Percentiles rank a stretch among this genome's conserved stretches.
Conservation (phyloP, 768 basidiomycete species). For the Rubroboletus satanas region DNA sequence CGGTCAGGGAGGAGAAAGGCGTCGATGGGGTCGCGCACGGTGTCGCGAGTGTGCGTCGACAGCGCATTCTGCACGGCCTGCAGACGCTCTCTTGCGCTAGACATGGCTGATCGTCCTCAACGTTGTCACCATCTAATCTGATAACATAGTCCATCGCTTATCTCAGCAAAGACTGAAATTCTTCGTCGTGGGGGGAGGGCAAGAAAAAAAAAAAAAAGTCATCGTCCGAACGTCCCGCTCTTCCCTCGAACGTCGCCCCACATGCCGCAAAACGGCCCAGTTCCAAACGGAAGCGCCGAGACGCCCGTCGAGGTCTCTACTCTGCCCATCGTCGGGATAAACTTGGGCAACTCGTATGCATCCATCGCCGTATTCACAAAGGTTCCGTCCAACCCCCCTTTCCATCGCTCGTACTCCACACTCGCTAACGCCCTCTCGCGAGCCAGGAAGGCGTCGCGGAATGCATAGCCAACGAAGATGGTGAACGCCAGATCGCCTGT, state of each 20-base stretch:
- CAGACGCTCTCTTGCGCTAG: conserved; percentile 1
- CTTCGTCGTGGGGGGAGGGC: background rate
- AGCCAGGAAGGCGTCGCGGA: conserved; percentile 83
- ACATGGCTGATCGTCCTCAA: background rate
- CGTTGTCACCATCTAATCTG: conserved; percentile 5
- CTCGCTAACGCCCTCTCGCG: background rate
- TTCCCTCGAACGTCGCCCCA: background rate
- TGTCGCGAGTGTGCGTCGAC: background rate
- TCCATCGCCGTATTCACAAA: conserved; percentile 95
- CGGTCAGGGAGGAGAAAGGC: conserved; percentile 15
- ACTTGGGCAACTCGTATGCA: conserved; percentile 93
- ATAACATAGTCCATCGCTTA: conserved; percentile 1
- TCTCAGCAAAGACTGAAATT: conserved; percentile 3
- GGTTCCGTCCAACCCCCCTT: conserved; percentile 44
- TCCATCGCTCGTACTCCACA: background rate
- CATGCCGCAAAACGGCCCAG: conserved; percentile 40
- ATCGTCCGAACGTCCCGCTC: background rate
- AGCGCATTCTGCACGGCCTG: conserved; percentile 14
- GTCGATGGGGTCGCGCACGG: background rate
- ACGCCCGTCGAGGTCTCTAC: conserved; percentile 33
- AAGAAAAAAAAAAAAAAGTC: background rate
- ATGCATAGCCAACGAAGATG: conserved; percentile 98
- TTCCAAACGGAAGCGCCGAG: conserved; percentile 53
- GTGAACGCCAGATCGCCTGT: conserved; percentile 96
- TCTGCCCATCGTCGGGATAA: conserved; percentile 84